Evolutionary conservation across 176 grass and related monocot species (phyloP), one percentile per base, ranked within the genome.

Genomic region (Lolium rigidum): DNA sequence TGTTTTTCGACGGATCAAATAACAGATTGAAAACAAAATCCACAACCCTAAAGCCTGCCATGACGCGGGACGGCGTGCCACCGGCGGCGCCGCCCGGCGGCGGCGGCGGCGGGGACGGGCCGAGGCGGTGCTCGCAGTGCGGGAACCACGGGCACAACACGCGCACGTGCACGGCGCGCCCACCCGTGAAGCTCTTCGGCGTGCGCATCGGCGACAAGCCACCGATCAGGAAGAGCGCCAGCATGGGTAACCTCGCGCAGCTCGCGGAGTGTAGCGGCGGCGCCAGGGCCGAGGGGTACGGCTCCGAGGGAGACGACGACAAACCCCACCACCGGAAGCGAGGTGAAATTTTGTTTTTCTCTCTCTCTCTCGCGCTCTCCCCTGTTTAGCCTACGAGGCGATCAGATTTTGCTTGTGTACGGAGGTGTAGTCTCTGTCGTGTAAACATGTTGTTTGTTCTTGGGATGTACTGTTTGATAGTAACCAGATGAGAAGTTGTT

Each of bases 131-230:
- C 82, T 90, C 85, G 48, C 91, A 80, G 72, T 90, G 91, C 66
- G 88, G 91, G 44, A 48, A 88, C 78, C 88, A 93, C 49, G 91
- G 91, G 41, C 91, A 93, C 85, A 93, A 93, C 91, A 58, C 91
- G 62, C 88, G 88, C 37, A 90, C 91, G 6, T 93, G 91, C 85
- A 87, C 91, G 4, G 86, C 57, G 57, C 78, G 85, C 1, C 81
- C 80, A 63, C 77, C 84, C 70, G 91, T 93, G 39, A 90, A 76
- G 91, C 91, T 93, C 49, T 93, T 93, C 91, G 91, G 91, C 54
- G 91, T 93, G 88, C 91, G 86, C 38, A 87, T 93, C 88, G 83
- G 82, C 38, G 91, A 93, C 49, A 89, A 80, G 56, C 84, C 17
- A 20, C 16, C 85, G 35, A 82, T 93, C 15, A 24, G 85, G 73